A percentile compares a stretch with the other conserved stretches of the same genome.
These are phyloP conservation scores for Aspergillus ellipticus DNA, from an alignment of 495 filamentous ascomycete species.

Conservation along the genomic window DNA sequence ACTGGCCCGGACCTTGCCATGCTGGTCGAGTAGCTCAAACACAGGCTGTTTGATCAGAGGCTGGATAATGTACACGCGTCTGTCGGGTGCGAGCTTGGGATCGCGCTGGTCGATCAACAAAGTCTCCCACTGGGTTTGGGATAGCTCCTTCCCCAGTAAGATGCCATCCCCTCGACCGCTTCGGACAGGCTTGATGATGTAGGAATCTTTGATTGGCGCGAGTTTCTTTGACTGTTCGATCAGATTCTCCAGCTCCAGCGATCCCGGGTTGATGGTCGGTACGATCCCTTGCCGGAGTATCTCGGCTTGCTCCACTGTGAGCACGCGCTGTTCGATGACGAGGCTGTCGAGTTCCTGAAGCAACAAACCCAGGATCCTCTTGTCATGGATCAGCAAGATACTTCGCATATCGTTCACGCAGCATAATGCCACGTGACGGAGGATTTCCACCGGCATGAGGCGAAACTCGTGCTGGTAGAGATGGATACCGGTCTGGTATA, in stretches of 20 bases:
- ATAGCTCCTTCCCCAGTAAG: conserved; percentile 30
- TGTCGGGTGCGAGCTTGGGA: background rate
- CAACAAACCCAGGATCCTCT: conserved; percentile 8
- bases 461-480: conserved; percentile 8
- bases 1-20: background rate
- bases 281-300: conserved; percentile 7
- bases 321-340: conserved; percentile 1
- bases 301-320: conserved; percentile 4
- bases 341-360: conserved; percentile 9
- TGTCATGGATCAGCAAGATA: conserved; percentile 5
- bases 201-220: conserved; percentile 18
- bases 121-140: conserved; percentile 16
- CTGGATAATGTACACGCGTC: conserved; percentile 20
- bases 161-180: conserved; percentile 33
- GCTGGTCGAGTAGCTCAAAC: conserved; percentile 12
- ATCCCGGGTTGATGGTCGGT: conserved; percentile 13
- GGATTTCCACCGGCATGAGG: conserved; percentile 3
- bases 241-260: conserved; percentile 5
- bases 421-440: conserved; percentile 4
- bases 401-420: conserved; percentile 7
- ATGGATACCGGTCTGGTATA: conserved; percentile 2
- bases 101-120: conserved; percentile 13
- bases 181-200: conserved; percentile 31
- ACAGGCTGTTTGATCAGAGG: conserved; percentile 16
- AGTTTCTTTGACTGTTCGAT: background rate